Conservation (phyloP, 2,329 filamentous ascomycete genomes). For the Podosphaera xanthii region DNA sequence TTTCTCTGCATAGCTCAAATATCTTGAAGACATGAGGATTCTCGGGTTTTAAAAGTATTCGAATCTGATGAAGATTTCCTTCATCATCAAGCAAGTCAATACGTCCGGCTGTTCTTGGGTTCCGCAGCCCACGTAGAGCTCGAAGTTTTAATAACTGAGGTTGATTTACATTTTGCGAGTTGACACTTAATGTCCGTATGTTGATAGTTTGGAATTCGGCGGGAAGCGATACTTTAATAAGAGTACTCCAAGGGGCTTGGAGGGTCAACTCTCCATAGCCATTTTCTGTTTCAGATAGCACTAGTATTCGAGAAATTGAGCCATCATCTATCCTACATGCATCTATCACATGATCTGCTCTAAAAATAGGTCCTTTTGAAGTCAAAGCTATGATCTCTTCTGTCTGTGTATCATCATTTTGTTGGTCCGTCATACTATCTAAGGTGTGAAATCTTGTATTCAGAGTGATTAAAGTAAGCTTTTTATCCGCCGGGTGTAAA, state of each 20-base stretch:
- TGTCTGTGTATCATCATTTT: slow-evolving; percentile 10
- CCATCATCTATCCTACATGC: slow-evolving; percentile 50
- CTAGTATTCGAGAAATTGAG: slow-evolving; percentile 41
- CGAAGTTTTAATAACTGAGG: slow-evolving; percentile 11
- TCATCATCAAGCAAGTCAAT: slow-evolving; percentile 44
- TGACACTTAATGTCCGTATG: slow-evolving; percentile 33
- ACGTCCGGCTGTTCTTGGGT: slow-evolving; percentile 33
- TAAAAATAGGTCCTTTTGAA: slow-evolving; percentile 9
- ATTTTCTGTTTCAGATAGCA: slow-evolving; percentile 40
- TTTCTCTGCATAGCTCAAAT: slow-evolving; percentile 38
- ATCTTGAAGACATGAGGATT: slow-evolving; percentile 37
- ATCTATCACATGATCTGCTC: slow-evolving; percentile 46
- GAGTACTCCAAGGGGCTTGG: slow-evolving; percentile 52
- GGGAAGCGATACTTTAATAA: slow-evolving; percentile 44
- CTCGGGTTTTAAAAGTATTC: slow-evolving; percentile 41
- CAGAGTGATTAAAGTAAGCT: slow-evolving; percentile 42
- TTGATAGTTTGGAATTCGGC: slow-evolving; percentile 33
- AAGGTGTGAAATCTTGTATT: slow-evolving; percentile 21
- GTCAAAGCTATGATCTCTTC: slow-evolving; percentile 15
- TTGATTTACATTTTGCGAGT: slow-evolving; percentile 23
- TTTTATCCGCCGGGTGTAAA: slow-evolving; percentile 43
- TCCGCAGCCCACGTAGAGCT: slow-evolving; percentile 24
- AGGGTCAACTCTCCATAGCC: slow-evolving; percentile 44
- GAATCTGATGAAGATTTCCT: slow-evolving; percentile 39
- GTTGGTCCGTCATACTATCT: slow-evolving; percentile 4